Evolutionary conservation across 148 eudicot species (phyloP).

Genomic region (Chenopodium suecicum): DNA sequence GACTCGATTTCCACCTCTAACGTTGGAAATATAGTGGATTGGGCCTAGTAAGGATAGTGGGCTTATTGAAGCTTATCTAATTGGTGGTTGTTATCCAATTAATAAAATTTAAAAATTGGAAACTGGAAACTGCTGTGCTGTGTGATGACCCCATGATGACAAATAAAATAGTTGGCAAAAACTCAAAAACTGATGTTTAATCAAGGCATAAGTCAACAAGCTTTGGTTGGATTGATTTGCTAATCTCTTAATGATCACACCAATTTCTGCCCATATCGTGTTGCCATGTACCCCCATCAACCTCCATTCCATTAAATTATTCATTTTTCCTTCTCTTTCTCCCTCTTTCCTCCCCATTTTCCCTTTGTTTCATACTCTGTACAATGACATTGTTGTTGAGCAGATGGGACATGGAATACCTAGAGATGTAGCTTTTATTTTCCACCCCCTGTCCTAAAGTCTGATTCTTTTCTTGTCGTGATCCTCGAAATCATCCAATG

Average conservation of each 20-base stretch:
- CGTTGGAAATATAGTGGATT: background rate
- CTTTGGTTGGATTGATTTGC: conserved; percentile 9
- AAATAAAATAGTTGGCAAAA: conserved; percentile 17
- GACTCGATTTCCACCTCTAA: too few species aligned
- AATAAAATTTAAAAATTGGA: background rate
- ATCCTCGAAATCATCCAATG: conserved; percentile 8
- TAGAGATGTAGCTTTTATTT: background rate
- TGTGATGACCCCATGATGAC: conserved; percentile 14
- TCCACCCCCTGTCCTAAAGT: background rate
- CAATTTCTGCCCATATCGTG: conserved; percentile 28
- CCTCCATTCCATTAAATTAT: background rate
- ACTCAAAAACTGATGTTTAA: conserved; percentile 8
- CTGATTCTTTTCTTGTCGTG: background rate
- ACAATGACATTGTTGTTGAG: background rate
- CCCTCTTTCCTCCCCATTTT: background rate
- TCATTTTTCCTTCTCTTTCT: background rate
- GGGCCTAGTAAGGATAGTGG: conserved; percentile 1
- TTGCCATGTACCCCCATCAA: conserved; percentile 19
- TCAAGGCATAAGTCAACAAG: conserved; percentile 32
- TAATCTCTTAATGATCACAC: conserved; percentile 12
- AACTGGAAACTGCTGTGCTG: conserved; percentile 13
- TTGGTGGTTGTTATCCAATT: background rate
- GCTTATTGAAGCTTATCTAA: background rate
- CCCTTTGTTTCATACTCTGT: background rate
- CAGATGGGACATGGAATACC: background rate